A percentile compares a stretch with the other conserved stretches of the same genome.
These are phyloP conservation scores for Fusarium liriodendri DNA, from an alignment of 2,329 filamentous ascomycete species.

Conservation along the genomic window DNA sequence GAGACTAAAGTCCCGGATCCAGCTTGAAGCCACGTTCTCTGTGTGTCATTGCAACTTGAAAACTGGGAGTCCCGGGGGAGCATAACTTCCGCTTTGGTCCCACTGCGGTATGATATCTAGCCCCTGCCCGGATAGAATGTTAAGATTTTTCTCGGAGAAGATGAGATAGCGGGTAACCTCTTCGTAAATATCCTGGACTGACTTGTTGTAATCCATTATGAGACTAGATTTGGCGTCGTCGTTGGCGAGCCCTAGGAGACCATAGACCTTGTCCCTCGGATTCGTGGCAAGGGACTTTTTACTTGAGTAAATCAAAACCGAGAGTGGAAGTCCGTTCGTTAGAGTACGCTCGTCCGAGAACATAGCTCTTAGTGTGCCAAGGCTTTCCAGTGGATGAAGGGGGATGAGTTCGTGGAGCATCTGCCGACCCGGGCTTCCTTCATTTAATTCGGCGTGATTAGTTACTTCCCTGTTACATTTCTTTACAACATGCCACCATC, in stretches of 20 bases:
- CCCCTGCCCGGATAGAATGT: not conserved
- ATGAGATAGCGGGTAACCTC: not conserved
- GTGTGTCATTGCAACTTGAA: not conserved
- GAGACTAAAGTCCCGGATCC: constrained; percentile 4
- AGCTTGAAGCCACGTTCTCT: not conserved
- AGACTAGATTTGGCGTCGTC: not conserved
- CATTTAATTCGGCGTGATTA: not conserved
- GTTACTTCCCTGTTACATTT: not conserved
- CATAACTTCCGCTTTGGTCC: not conserved
- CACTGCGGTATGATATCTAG: not conserved
- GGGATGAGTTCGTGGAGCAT: not conserved
- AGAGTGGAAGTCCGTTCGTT: not conserved
- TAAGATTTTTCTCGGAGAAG: constrained; percentile 2
- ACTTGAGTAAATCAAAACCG: not conserved
- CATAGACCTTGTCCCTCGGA: constrained; percentile 6
- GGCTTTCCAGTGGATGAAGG: not conserved
- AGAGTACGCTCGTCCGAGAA: not conserved
- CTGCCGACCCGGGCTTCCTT: not conserved
- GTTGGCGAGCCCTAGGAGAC: not conserved
- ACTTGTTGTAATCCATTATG: not conserved
- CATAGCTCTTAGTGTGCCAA: not conserved
- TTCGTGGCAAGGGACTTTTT: not conserved
- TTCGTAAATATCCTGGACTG: constrained; percentile 1
- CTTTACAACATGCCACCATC: not conserved
- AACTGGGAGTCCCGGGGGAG: not conserved